phyloP scores from a whole-genome alignment of 192 early-diverging fungal genomes.

The Lobosporangium transversale region DNA sequence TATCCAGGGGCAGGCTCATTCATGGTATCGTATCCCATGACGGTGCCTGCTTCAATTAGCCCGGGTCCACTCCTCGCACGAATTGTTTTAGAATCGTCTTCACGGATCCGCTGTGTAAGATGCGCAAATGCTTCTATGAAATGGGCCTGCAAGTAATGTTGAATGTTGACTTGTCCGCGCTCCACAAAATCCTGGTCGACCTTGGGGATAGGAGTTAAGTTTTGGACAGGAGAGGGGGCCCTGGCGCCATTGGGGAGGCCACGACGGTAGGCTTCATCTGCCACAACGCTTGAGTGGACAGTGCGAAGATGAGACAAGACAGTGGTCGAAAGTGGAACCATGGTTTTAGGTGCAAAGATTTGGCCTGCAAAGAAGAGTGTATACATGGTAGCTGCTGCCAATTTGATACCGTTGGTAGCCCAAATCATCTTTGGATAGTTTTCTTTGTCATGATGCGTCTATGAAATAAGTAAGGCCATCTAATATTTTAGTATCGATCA shows the following conservation, averaged over 20 bases:
- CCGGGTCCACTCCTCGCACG: not conserved
- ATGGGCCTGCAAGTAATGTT: slow-evolving; percentile 63
- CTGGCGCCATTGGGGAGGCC: slow-evolving; percentile 27
- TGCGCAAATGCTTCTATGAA: slow-evolving; percentile 56
- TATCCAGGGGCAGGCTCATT: slow-evolving; percentile 67
- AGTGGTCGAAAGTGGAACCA: slow-evolving; percentile 48
- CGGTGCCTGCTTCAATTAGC: slow-evolving; percentile 25
- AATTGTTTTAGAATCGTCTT: slow-evolving; percentile 27
- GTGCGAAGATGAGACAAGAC: slow-evolving; percentile 23
- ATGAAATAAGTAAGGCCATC: not conserved
- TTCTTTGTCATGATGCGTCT: slow-evolving; percentile 47
- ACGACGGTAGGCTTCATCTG: slow-evolving; percentile 38
- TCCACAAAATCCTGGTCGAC: slow-evolving; percentile 31
- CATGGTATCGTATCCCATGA: slow-evolving; percentile 64
- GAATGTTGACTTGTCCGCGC: slow-evolving; percentile 53
- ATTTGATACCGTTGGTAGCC: slow-evolving; percentile 65
- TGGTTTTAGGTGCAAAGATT: slow-evolving; percentile 59
- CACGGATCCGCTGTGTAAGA: slow-evolving; percentile 46
- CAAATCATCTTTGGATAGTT: slow-evolving; percentile 69
- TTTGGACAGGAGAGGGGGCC: slow-evolving; percentile 36
- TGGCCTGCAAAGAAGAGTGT: slow-evolving; percentile 67
- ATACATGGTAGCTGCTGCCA: slow-evolving; percentile 64
- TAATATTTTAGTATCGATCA: no score
- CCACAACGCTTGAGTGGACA: slow-evolving; percentile 17
- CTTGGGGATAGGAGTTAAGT: slow-evolving; percentile 27